Base-by-base conservation (phyloP, 495 filamentous ascomycete genomes). In the Pseudotulostoma volvatum region DNA sequence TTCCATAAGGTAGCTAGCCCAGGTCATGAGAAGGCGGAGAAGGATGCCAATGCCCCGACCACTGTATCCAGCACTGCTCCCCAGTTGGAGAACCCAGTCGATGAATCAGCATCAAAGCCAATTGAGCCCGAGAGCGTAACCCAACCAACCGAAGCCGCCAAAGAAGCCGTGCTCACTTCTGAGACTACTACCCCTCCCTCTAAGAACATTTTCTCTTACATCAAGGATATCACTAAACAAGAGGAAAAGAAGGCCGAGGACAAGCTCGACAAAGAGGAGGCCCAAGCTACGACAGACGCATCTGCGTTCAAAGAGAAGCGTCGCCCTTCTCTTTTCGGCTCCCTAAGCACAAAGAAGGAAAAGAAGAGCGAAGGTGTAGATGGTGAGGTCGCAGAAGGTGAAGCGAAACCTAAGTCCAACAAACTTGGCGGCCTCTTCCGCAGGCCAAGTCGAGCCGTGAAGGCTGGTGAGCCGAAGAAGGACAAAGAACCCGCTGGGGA, bases 291-390 rank as follows among this genome's bases (percentile, higher is more conserved):
- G 30, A 41, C 45, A 33, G 48, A 54, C 13, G 48, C 53, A 38
- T n/a, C n/a, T n/a, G n/a, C n/a, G n/a, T n/a, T n/a, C n/a, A 71
- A 71, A 53, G 63, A 66, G 36, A 70, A 68, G 55, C 66, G 69
- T 41, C 70, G 70, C 51, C 56, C 66, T 33, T 73, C 70, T 31
- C 67, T 73, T 63, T 74, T 74, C 57, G 53, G 57, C 30, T 60
- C 48, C 47, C 62, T 72, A 39, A 63, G 63, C 35, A 59, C 40
- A 8, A 68, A 66, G 52, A 68, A 67, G 55, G 61, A 67, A 58
- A 69, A 68, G 57, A 70, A 65, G 57, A 53, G 54, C 9, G 51
- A 55, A 14, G 57, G 59, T 39, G 70, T 69, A 7, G 69, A 70
- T 44, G 59, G 59, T 40, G 68, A 71, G 51, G 54, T 39, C 33